Evolutionary conservation across 371 early-diverging fungal genomes (phyloP), one percentile per base, ranked within the genome.

Genomic region (Apophysomyces trapeziformis): DNA sequence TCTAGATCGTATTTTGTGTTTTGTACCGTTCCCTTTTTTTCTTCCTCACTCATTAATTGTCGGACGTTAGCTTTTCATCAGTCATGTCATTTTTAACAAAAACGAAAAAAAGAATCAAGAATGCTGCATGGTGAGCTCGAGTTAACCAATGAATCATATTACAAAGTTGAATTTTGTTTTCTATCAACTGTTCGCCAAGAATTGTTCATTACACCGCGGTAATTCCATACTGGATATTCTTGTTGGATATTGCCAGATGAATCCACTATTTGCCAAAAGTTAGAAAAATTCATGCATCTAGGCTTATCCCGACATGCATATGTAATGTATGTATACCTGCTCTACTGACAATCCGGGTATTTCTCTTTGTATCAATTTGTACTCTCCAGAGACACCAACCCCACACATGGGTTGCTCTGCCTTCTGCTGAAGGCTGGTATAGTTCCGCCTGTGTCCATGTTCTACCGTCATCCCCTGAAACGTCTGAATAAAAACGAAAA

Each of bases 201-300:
- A 69, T 92, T 93, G 75, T 92, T 92, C 91, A 93, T 90, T 36
- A 93, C 93, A 5, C 93, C 93, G 50, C 93, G 80, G 63, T 89
- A 90, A 73, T 94, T 93, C 95, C 95, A 95, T 36, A 91, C 86
- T 1, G 90, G 89, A 5, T 80, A 72, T 59, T 87, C 85, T 38
- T 94, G 95, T 70, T 95, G 95, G 8, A 88, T 89, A 66, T 93
- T 93, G 43, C 89, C 89, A 32, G 87, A 77, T 12, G 86, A 80
- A 67, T 94, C 93, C 76, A 84, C 88, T 86, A 73, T 26, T 26
- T 26, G 2, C 32, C 32, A 26, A 26, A 26, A 26, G 32, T 26
- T 2, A 26, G 32, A 26, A 26, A 26, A 26, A 26, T 26, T 2
- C 32, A 26, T 26, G 3, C 32, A 26, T 26, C 2, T 26, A 2